phyloP scores from a whole-genome alignment of 73 alveolate species.

The Paramecium biaurelia region DNA sequence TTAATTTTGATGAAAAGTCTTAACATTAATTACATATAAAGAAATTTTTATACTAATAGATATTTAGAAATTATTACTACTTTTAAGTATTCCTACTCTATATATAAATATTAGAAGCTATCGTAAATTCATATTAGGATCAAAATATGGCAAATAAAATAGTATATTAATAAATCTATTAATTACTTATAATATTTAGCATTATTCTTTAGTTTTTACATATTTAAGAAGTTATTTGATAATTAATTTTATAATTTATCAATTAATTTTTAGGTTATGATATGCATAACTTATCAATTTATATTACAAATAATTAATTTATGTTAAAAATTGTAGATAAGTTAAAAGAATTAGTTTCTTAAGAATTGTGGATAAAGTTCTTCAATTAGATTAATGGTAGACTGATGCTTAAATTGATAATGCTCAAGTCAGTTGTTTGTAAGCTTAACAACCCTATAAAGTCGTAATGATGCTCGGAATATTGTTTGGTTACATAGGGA shows the following conservation, averaged over 20 bases:
- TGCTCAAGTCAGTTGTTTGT: neutral
- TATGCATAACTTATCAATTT: neutral
- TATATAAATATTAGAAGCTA: neutral
- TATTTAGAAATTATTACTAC: neutral
- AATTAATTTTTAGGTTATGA: neutral
- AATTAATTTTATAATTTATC: too few species aligned
- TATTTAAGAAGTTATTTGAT: too few species aligned
- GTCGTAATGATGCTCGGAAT: neutral
- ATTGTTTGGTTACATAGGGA: neutral
- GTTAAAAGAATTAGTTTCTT: neutral
- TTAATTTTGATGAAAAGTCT: neutral
- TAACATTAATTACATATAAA: neutral
- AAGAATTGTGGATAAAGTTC: neutral
- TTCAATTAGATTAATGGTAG: constrained; percentile 8
- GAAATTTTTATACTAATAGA: neutral
- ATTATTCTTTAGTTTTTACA: neutral
- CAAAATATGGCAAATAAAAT: neutral
- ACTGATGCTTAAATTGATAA: neutral
- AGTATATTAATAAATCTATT: neutral
- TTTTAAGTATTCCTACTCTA: neutral
- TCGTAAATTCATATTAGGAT: neutral
- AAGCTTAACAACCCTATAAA: neutral
- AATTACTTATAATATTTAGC: neutral
- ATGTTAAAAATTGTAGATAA: constrained; percentile 29
- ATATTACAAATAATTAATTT: neutral